Evolutionary conservation across 441 rosid genomes (phyloP), one percentile per base, ranked within the genome.

Genomic region (Gossypium trilobum): DNA sequence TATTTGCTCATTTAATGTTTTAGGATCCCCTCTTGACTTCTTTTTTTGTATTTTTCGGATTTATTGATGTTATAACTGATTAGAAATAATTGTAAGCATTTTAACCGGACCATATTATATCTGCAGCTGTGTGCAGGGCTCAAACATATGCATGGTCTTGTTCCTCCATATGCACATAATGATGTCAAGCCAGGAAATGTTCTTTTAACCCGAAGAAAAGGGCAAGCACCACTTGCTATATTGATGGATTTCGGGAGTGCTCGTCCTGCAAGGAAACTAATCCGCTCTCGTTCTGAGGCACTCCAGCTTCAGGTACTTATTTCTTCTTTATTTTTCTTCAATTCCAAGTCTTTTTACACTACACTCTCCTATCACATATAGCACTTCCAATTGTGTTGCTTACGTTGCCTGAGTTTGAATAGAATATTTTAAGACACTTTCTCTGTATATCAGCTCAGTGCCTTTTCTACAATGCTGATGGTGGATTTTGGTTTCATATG

Each of bases 171-270:
- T 81, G 97, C 98, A 66, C 99, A 95, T 85, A 93, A 95, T 86
- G 99, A 95, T 86, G 95, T 95, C 70, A 95, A 95, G 83, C 96
- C 99, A 66, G 99, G 99, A n/a, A 95, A 95, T 80, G 85, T 95
- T 76, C 97, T 95, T 64, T 81, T 95, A 81, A 88, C 97, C 31
- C 88, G 73, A 69, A 93, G 91, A 82, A 91, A 89, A 78, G 98
- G 97, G 57, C 89, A 87, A 67, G 78, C 90, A 6, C 99, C 96
- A 11, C 84, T 87, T 25, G 97, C 98, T 5, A 91, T 91, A 74
- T 80, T 95, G 89, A 95, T 95, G 99, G 99, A 95, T 81, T 95
- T 95, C 72, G 98, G 99, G 57, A 93, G 99, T 75, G 86, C 97
- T 73, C 86, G 92, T 68, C 97, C 94, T 62, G 90, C 96, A 63